These are phyloP conservation scores for Boeremia exigua DNA, from an alignment of 2,329 filamentous ascomycete species.

Conservation along the genomic window DNA sequence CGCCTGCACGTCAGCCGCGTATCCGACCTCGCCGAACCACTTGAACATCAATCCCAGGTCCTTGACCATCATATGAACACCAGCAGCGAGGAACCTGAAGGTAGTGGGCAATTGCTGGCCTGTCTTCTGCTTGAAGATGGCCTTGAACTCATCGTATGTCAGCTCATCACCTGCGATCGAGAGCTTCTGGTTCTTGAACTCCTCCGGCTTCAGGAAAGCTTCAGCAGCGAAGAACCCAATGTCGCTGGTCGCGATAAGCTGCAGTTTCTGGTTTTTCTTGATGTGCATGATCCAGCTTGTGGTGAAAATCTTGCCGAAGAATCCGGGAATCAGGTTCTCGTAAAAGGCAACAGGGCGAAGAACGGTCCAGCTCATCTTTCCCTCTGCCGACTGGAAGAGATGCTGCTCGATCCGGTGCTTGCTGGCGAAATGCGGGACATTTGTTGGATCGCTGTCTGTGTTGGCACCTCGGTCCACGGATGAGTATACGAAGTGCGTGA, in stretches of 20 bases:
- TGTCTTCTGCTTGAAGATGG: slow-evolving; percentile 52
- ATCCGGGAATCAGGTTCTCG: slow-evolving; percentile 59
- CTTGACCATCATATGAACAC: slow-evolving; percentile 43
- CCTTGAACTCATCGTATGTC: slow-evolving; percentile 48
- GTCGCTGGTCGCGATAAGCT: slow-evolving; percentile 48
- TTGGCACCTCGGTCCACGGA: slow-evolving; percentile 48
- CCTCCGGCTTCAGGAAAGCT: slow-evolving; percentile 50
- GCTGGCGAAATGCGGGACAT: slow-evolving; percentile 65
- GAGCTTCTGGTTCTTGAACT: slow-evolving; percentile 50
- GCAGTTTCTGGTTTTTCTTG: slow-evolving; percentile 43
- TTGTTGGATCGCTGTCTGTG: slow-evolving; percentile 58
- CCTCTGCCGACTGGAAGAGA: slow-evolving; percentile 51
- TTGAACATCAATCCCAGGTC: slow-evolving; percentile 53
- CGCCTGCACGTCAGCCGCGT: slow-evolving; percentile 51
- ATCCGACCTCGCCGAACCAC: slow-evolving; percentile 56
- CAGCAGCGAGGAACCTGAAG: slow-evolving; percentile 44
- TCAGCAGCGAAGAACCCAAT: slow-evolving; percentile 58
- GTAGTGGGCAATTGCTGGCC: slow-evolving; percentile 51
- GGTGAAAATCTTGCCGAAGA: slow-evolving; percentile 55
- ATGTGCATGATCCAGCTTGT: slow-evolving; percentile 46
- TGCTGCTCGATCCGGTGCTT: slow-evolving; percentile 68
- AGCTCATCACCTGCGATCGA: slow-evolving; percentile 59
- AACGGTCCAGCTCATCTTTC: slow-evolving; percentile 63
- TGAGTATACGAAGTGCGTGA: slow-evolving; percentile 49
- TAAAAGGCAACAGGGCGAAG: slow-evolving; percentile 67